Percentiles rank a stretch among this genome's conserved stretches.
phyloP scores from a whole-genome alignment of 257 asterid genomes.

The Mitragyna speciosa region DNA sequence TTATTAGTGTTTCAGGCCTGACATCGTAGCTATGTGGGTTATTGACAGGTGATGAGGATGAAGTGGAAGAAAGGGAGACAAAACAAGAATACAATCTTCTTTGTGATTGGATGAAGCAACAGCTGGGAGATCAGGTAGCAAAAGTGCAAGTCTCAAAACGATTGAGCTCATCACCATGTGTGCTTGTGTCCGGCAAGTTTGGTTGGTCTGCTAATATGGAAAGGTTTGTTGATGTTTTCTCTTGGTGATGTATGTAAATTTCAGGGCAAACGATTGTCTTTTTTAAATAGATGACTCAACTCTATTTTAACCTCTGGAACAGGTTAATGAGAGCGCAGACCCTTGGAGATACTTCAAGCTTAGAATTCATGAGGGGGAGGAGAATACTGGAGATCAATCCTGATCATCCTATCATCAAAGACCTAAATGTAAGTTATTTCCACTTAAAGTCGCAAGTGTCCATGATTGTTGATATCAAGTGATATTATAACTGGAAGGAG shows the following conservation, averaged over 20 bases:
- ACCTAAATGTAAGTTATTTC: conserved; percentile 63
- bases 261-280: neutral
- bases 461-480: too few species aligned
- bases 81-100: conserved; percentile 82
- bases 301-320: conserved; percentile 9
- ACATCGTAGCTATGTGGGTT: neutral
- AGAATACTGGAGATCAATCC: conserved; percentile 96
- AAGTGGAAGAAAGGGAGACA: conserved; percentile 78
- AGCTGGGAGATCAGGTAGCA: conserved; percentile 93
- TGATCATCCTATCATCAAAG: conserved; percentile 90
- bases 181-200: conserved; percentile 98
- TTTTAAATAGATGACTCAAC: neutral
- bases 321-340: conserved; percentile 97
- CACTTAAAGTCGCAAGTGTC: neutral
- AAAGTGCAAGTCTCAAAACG: conserved; percentile 95
- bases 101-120: conserved; percentile 96
- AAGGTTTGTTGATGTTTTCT: conserved; percentile 45
- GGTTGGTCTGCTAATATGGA: conserved; percentile 99
- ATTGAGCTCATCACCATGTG: conserved; percentile 95
- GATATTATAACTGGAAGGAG: neutral
- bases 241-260: neutral
- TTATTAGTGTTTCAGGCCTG: neutral
- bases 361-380: conserved; percentile 97
- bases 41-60: conserved; percentile 77
- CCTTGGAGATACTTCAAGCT: conserved; percentile 84